phyloP scores from a whole-genome alignment of 306 rosid genomes.

The Quillaja saponaria region DNA sequence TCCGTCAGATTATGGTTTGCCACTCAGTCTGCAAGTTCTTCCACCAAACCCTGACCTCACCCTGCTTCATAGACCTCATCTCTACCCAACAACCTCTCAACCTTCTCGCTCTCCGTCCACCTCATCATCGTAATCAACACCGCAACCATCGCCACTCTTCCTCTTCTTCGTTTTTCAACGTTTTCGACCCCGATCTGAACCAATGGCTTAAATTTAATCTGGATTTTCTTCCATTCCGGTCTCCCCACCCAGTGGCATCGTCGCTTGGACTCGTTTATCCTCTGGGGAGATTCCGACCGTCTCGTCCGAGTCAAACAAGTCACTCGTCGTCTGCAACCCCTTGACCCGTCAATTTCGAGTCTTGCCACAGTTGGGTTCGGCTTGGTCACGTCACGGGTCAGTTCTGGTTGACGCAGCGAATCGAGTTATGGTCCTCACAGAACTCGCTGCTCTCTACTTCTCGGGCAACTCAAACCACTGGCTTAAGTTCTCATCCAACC shows the following conservation, averaged over 20 bases:
- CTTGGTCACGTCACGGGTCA: conserved; percentile 91
- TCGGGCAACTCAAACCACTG: conserved; percentile 43
- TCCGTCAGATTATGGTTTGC: conserved; percentile 71
- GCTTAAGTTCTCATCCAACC: conserved; percentile 75
- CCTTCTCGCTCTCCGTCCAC: conserved; percentile 76
- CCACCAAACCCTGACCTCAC: conserved; percentile 59
- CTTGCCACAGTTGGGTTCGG: conserved; percentile 86
- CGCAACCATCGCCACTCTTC: conserved; percentile 35
- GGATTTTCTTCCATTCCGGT: conserved; percentile 71
- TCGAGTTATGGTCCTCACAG: conserved; percentile 80
- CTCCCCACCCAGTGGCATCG: conserved; percentile 85
- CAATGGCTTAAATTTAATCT: conserved; percentile 68
- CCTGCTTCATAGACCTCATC: conserved; percentile 55
- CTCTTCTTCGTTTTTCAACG: conserved; percentile 44
- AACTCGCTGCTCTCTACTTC: conserved; percentile 78
- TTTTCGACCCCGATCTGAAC: conserved; percentile 58
- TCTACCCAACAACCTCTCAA: conserved; percentile 54
- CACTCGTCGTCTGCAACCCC: conserved; percentile 78
- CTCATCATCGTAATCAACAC: conserved; percentile 38
- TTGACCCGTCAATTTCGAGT: conserved; percentile 63
- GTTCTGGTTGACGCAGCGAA: conserved; percentile 69
- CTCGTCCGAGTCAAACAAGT: conserved; percentile 44
- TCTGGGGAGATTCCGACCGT: conserved; percentile 73
- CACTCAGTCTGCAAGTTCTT: conserved; percentile 75
- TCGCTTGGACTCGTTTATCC: conserved; percentile 73